These are phyloP conservation scores for Gamarada debralockiae DNA, from an alignment of 495 filamentous ascomycete species.

Conservation along the genomic window DNA sequence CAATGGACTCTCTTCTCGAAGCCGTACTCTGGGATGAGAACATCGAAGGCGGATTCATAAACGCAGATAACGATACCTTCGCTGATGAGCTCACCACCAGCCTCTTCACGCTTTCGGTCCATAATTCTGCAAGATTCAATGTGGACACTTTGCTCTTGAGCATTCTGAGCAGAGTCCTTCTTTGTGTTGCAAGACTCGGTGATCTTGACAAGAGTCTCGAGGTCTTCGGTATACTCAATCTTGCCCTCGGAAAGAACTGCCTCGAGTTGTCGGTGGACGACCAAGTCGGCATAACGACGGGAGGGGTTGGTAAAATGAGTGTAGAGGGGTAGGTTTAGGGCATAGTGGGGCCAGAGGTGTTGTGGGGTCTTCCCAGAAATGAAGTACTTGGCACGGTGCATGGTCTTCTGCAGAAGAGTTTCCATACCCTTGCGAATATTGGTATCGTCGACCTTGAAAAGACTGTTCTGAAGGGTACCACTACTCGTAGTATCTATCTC, in stretches of 20 bases:
- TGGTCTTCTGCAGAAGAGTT: conserved; percentile 86
- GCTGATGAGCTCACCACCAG: conserved; percentile 89
- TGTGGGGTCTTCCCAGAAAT: conserved; percentile 70
- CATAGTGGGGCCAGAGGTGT: conserved; percentile 80
- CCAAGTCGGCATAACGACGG: conserved; percentile 88
- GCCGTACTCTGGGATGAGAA: conserved; percentile 95
- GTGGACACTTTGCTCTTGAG: conserved; percentile 97
- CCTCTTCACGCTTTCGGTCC: conserved; percentile 80
- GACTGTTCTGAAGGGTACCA: conserved; percentile 82
- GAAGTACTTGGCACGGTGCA: conserved; percentile 94
- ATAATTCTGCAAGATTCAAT: conserved; percentile 95
- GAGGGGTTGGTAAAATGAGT: conserved; percentile 97
- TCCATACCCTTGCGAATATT: conserved; percentile 97
- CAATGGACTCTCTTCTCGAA: conserved; percentile 99
- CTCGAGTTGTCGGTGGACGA: conserved; percentile 95
- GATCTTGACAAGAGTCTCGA: conserved; percentile 85
- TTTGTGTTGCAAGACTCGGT: conserved; percentile 97
- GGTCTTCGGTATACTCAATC: conserved; percentile 83
- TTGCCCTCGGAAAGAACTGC: conserved; percentile 76
- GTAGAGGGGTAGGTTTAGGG: conserved; percentile 88
- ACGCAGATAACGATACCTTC: conserved; percentile 97
- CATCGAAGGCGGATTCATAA: conserved; percentile 98
- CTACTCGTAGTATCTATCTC: conserved; percentile 87
- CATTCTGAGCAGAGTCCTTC: conserved; percentile 96
- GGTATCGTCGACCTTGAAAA: conserved; percentile 84